Evolutionary conservation across 176 grass and related monocot genomes (phyloP).

Genomic region (Panicum miliaceum): DNA sequence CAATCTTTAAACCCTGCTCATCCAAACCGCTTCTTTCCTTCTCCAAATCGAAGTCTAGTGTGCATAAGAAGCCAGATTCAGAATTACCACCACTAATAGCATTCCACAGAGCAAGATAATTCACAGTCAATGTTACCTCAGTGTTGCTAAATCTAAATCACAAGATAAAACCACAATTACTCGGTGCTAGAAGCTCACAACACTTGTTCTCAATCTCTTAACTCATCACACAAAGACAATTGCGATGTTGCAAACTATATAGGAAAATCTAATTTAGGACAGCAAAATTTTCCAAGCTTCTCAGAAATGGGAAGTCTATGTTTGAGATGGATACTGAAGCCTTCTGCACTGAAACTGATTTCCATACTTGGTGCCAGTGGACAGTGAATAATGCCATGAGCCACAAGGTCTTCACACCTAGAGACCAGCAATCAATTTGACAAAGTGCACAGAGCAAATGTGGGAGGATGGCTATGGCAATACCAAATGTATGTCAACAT

Average conservation of each 20-base stretch:
- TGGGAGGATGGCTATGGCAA: background rate
- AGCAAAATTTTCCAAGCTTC: slow-evolving; percentile 3
- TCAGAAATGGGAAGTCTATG: background rate
- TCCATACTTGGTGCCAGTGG: background rate
- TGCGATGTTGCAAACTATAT: background rate
- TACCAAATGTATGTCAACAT: slow-evolving; percentile 26
- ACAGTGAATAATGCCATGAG: background rate
- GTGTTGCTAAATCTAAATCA: background rate
- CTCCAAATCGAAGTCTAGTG: slow-evolving; percentile 91
- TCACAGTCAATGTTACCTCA: background rate
- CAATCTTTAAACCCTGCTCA: slow-evolving; percentile 97
- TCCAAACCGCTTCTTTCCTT: slow-evolving; percentile 96
- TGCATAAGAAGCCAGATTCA: slow-evolving; percentile 31
- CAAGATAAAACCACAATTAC: background rate
- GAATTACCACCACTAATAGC: slow-evolving; percentile 22
- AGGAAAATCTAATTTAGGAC: background rate
- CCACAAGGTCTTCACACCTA: background rate
- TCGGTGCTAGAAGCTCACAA: background rate
- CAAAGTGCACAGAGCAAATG: slow-evolving; percentile 22
- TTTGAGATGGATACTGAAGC: background rate
- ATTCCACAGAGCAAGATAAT: background rate
- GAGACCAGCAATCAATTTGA: background rate
- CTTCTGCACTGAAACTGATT: slow-evolving; percentile 12
- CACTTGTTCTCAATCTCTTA: background rate
- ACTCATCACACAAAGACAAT: background rate